Evolutionary conservation across 345 rosid genomes (phyloP), one percentile per base, ranked within the genome.

Genomic region (Gossypium longicalyx): DNA sequence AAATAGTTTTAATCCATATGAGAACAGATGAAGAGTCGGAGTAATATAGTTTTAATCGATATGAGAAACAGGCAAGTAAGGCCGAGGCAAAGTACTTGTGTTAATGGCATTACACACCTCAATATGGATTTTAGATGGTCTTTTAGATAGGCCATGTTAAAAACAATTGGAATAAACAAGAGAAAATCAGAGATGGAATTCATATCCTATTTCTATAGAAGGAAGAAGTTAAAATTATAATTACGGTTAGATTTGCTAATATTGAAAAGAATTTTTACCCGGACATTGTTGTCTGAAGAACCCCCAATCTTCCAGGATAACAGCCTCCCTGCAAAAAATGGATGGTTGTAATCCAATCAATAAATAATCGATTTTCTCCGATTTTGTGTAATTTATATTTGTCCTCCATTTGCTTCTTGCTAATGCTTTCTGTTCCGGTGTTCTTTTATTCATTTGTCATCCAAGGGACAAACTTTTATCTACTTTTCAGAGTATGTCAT

Each of bases 291-390:
- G 65, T 67, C 67, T 16, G 71, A 69, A 74, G 58, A 56, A 59
- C 77, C 72, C 44, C 80, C 78, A 74, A 82, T 77, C 62, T 82
- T 80, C 86, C 85, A 84, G 25, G 86, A 87, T 71, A 85, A 60
- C 47, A 85, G 19, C 63, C 61, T 83, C 60, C 85, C 85, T 87
- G 82, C 79, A 82, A 73, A 75, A 58, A 20, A 20, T 34, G 41
- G 63, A 67, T 2, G 17, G 1, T 69, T 25, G 20, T 17, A 54
- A 59, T 27, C 9, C 53, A 72, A 56, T 72, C 52, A 58, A 69
- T 43, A 67, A 19, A 61, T 70, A 57, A 19, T 25, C 4, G 12
- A 20, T 10, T 59, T 16, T 73, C 38, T 53, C 58, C 34, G 12
- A 56, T 49, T 45, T 57, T 25, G 19, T 0, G 3, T 10, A n/a